Percentiles rank a stretch among this genome's conserved stretches.
phyloP scores from a whole-genome alignment of 2,329 filamentous ascomycete species.

The Microsporum audouinii region DNA sequence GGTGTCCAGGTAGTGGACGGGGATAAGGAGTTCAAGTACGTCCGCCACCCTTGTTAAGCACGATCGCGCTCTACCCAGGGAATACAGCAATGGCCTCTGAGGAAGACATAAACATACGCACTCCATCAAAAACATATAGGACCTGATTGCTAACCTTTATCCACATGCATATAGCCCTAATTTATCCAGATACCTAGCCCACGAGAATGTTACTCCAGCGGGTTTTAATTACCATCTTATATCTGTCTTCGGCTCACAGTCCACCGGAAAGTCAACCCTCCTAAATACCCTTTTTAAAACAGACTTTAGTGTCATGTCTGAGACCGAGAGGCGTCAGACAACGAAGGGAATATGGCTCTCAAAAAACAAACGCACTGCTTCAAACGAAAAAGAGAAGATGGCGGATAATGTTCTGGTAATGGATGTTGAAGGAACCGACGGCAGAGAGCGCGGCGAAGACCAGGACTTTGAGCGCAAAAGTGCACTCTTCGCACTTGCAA shows the following conservation, averaged over 20 bases:
- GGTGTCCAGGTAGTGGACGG: slow-evolving; percentile 96
- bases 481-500: slow-evolving; percentile 90
- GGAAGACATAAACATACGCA: not conserved
- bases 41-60: slow-evolving; percentile 8
- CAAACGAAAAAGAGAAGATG: slow-evolving; percentile 49
- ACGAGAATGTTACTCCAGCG: slow-evolving; percentile 68
- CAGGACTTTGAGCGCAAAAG: slow-evolving; percentile 99
- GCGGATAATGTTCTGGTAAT: slow-evolving; percentile 97
- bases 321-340: slow-evolving; percentile 84
- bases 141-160: not conserved
- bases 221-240: slow-evolving; percentile 99
- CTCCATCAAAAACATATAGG: not conserved
- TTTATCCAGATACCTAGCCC: slow-evolving; percentile 68
- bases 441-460: slow-evolving; percentile 89
- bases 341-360: slow-evolving; percentile 99
- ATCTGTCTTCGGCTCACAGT: slow-evolving; percentile 97
- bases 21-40: slow-evolving; percentile 93
- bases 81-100: not conserved
- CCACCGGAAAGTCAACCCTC: slow-evolving; percentile 93
- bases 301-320: slow-evolving; percentile 94
- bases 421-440: slow-evolving; percentile 97
- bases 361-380: slow-evolving; percentile 64
- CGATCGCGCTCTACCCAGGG: not conserved
- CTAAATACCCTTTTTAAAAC: slow-evolving; percentile 94
- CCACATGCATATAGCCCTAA: slow-evolving; percentile 45